Base-by-base conservation (phyloP, 495 filamentous ascomycete species). In the Talaromyces adpressus region DNA sequence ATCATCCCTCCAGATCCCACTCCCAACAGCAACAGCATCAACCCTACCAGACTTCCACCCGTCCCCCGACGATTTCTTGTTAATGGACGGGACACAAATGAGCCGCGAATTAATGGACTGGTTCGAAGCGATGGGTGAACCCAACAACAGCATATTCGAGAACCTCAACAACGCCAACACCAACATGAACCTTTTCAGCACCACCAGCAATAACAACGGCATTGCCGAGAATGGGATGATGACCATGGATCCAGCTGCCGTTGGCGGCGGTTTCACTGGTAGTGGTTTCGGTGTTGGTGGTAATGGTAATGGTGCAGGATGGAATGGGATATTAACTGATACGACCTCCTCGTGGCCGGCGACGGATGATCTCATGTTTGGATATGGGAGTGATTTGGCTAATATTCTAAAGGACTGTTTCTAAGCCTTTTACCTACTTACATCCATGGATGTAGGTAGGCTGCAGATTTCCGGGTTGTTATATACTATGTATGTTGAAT, bases 71-170 rank as follows among this genome's bases (percentile, higher is more conserved):
- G 45, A 49, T 9, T 49, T 49, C 7, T 4, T 49, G 16, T 4
- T 49, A 1, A 49, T 70, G 22, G 73, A 78, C 32, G 72, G 74
- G 6, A 70, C 63, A 22, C 71, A 77, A 45, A 78, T 78, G 73
- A 76, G 74, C 9, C 71, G 70, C 6, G 76, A 78, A 52, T 51
- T 78, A 20, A 75, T 76, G 72, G 71, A 74, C 59, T 78, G 74
- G 76, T 78, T 78, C 34, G 76, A 78, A 67, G 73, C 72, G 0
- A 70, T 78, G 11, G 76, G 76, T 0, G 77, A 71, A 23, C 54
- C 75, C 11, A 73, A 76, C 27, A 72, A 75, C 8, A 49, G 45
- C 45, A 49, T 49, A 49, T 49, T 8, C 32, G 74, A 75, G 53
- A 77, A 73, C n/a, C 74, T 77, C 71, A 72, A 70, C 1, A 67